Evolutionary conservation across 805 yeast species (phyloP), one percentile per base, ranked within the genome.

Genomic region (Candida nanaspora): DNA sequence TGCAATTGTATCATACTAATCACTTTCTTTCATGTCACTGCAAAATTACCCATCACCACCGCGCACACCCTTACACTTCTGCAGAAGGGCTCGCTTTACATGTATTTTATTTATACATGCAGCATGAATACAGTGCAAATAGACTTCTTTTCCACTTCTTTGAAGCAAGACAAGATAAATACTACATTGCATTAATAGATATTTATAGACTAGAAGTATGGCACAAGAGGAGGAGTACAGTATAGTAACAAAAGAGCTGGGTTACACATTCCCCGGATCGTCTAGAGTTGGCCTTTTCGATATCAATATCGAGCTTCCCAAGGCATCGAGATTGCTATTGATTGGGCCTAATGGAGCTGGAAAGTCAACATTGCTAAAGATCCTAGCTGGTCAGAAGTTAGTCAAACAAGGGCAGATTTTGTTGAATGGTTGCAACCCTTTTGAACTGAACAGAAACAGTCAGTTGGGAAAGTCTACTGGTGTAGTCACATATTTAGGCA

Each of bases 341-440:
- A 72, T 93, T 20, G 98, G 98, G 0, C 95, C 98, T 11, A 89
- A 89, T 52, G 98, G 98, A 16, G 98, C 98, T 1, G 98, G 98
- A 4, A 93, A 93, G 59, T 86, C 96, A 1, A 93, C 98, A 0
- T 59, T 93, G 33, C 68, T 93, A 47, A 78, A 80, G 56, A 74
- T 93, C 15, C 66, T 93, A 16, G 95, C 97, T 0, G 98, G 98
- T 3, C 91, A 91, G 53, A 87, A 93, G 7, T 70, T 93, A 44
- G 82, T 94, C 46, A 76, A 79, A 42, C 66, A 74, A 14, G 97
- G 96, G 0, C 60, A 66, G 13, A 76, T 93, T 25, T 51, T 59
- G 20, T 73, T 93, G n/a, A 85, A 86, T 27, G 96, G 95, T 1
- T 68, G 74, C 39, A 95, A 93, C 53, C 98, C 98, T 2, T 93